phyloP scores from a whole-genome alignment of 352 stramenopile species.

The Blastocystis sp. region DNA sequence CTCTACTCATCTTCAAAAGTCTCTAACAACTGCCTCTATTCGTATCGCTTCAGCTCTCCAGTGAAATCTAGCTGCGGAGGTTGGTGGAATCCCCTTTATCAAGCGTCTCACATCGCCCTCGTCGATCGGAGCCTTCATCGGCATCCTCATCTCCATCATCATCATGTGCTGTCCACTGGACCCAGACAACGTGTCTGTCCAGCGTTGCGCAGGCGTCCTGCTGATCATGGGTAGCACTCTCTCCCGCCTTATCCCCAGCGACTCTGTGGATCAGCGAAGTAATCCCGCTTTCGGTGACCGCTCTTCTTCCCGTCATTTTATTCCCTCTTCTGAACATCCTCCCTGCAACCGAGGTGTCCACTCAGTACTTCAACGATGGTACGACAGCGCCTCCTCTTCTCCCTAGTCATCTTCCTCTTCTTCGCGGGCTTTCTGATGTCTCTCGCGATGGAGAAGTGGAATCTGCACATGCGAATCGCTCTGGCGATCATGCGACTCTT shows the following conservation, averaged over 20 bases:
- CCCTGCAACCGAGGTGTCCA: neutral
- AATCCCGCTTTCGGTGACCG: conserved; percentile 41
- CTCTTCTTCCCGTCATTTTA: conserved; percentile 11
- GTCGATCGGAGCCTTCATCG: conserved; percentile 17
- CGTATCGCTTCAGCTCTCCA: neutral
- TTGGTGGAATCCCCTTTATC: conserved; percentile 1
- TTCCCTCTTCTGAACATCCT: conserved; percentile 40
- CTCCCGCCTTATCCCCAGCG: neutral
- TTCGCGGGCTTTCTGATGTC: conserved; percentile 56
- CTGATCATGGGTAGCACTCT: conserved; percentile 41
- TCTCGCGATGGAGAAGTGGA: conserved; percentile 57
- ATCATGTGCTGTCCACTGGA: conserved; percentile 55
- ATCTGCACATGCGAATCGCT: conserved; percentile 56
- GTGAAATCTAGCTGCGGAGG: neutral
- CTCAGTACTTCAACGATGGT: conserved; percentile 58
- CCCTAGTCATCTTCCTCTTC: conserved; percentile 44
- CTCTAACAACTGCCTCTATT: neutral
- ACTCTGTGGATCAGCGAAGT: conserved; percentile 52
- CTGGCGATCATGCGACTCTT: conserved; percentile 53
- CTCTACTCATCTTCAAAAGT: neutral
- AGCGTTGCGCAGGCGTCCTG: conserved; percentile 17
- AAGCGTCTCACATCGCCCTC: conserved; percentile 29
- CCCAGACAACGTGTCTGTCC: neutral
- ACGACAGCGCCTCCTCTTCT: neutral
- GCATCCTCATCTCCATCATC: conserved; percentile 31